Evolutionary conservation across 2,329 filamentous ascomycete genomes (phyloP), one percentile per base, ranked within the genome.

Genomic region (Monosporascus ibericus): DNA sequence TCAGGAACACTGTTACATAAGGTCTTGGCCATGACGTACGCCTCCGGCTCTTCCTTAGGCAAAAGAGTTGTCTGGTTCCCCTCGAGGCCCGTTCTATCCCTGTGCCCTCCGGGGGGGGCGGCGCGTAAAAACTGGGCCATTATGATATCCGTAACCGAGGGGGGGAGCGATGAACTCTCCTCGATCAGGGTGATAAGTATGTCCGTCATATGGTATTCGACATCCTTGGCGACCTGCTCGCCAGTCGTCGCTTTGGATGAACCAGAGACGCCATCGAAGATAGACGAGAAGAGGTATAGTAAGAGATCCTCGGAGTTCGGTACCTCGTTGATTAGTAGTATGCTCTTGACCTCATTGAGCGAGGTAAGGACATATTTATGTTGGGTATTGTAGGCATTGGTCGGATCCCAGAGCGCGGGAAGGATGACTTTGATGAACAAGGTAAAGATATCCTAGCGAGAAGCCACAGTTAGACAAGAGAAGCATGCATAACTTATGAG

Each of bases 11-110:
- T 82, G 63, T 91, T 94, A 74, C 94, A 99, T 44, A 99, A 86
- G 2, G 88, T 89, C 71, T 95, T 95, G 22, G 94, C 92, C 88
- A 97, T 95, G 65, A 94, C 87, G 72, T 99, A 99, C 1, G 94
- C 92, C 17, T 91, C 84, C 1, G 94, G 92, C 52, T 95, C 87
- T 57, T 94, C 88, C 65, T 95, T 95, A 50, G 90, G 75, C n/a
- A 90, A 75, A 18, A 96, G 77, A 0, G 88, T 96, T 1, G 86
- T 88, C 66, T 96, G 92, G 63, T 84, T 90, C 42, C 84, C 83
- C 63, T 92, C 88, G 9, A 84, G 65, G 34, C 82, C 78, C 20
- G 72, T 63, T 63, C 82, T 85, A 58, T 76, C 79, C 64, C 80
- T 85, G 55, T 75, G 78, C 44, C 84, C 75, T 17, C 78, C 80